A percentile compares a stretch with the other conserved stretches of the same genome.
Evolutionary conservation across 768 basidiomycete genomes (phyloP).

Genomic region (Gloeophyllum trabeum): DNA sequence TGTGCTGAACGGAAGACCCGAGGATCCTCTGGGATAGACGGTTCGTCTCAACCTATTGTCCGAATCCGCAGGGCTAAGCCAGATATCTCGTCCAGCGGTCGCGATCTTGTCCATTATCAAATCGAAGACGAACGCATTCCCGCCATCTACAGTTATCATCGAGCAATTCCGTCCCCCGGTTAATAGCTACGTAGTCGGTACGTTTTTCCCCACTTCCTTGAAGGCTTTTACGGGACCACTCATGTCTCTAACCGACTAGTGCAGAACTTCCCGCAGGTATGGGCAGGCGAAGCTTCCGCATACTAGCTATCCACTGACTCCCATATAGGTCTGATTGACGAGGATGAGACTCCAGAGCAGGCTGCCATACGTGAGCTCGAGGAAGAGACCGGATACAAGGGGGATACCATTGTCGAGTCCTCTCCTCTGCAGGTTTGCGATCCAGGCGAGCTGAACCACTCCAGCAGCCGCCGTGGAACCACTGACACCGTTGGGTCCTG

Average conservation of each 20-base stretch:
- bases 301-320: neutral
- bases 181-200: constrained; percentile 66
- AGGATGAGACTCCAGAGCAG: constrained; percentile 68
- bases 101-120: constrained; percentile 74
- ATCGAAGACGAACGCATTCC: constrained; percentile 64
- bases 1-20: constrained; percentile 77
- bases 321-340: constrained; percentile 66
- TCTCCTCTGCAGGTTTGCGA: constrained; percentile 56
- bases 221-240: neutral
- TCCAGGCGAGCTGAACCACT: constrained; percentile 39
- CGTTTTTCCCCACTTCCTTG: constrained; percentile 3
- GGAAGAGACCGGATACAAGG: constrained; percentile 89
- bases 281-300: neutral
- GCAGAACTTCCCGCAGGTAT: constrained; percentile 50
- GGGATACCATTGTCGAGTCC: constrained; percentile 47
- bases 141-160: constrained; percentile 70
- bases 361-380: constrained; percentile 82
- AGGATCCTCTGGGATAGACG: constrained; percentile 69
- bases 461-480: constrained; percentile 2
- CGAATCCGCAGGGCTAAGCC: neutral
- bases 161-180: constrained; percentile 91
- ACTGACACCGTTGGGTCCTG: constrained; percentile 1
- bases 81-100: constrained; percentile 42
- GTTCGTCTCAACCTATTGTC: constrained; percentile 31
- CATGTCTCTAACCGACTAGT: too few relatives aligned